Conservation (phyloP, 345 rosid species). For the Heritiera fomes region DNA sequence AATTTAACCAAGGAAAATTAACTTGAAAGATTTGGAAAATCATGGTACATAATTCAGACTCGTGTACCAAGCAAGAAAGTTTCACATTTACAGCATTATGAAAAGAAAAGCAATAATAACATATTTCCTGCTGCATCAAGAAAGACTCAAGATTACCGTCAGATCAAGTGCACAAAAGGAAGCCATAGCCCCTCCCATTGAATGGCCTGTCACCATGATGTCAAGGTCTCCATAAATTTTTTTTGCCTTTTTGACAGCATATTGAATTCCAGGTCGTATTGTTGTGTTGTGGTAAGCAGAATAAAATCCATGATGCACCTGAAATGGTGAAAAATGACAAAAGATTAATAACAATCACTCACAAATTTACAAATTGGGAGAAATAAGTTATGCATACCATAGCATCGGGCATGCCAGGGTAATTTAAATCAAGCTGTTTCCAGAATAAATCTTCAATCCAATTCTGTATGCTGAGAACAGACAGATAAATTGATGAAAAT, state of each 20-base stretch:
- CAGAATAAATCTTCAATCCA: constrained; percentile 91
- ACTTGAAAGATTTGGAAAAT: background rate
- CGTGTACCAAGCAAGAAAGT: background rate
- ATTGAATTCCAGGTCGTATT: constrained; percentile 66
- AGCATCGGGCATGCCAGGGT: constrained; percentile 94
- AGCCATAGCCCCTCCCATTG: constrained; percentile 97
- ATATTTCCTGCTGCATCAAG: constrained; percentile 11
- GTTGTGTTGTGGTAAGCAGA: constrained; percentile 90
- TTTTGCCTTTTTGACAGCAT: constrained; percentile 57
- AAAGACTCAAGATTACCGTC: constrained; percentile 39
- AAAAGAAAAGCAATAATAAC: background rate
- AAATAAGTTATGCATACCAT: constrained; percentile 52
- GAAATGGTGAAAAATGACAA: constrained; percentile 10
- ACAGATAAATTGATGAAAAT: constrained; percentile 7
- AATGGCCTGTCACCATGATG: constrained; percentile 85
- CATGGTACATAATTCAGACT: background rate
- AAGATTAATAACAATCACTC: background rate
- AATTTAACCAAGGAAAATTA: background rate
- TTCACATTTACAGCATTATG: background rate
- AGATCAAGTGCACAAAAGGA: constrained; percentile 85
- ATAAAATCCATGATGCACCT: constrained; percentile 95
- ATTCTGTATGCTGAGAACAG: constrained; percentile 73
- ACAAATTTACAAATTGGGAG: background rate
- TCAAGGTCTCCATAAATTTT: constrained; percentile 57
- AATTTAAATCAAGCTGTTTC: constrained; percentile 92